A percentile compares a stretch with the other conserved stretches of the same genome.
Evolutionary conservation across 139 green algal species (phyloP).

Genomic region (Ettlia oleoabundans): DNA sequence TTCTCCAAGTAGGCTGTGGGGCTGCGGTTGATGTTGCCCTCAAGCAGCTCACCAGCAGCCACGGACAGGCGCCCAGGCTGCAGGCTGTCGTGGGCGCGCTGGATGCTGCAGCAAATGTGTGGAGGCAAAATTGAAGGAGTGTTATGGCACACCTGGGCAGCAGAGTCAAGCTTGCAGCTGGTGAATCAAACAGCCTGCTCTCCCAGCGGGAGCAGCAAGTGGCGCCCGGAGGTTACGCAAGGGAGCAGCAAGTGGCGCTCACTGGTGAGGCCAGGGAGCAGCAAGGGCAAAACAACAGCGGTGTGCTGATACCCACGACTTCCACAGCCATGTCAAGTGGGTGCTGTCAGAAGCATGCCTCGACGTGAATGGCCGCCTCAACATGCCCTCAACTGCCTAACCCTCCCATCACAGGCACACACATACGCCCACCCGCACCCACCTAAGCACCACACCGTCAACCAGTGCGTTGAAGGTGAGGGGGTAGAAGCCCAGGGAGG

Average conservation of each 20-base stretch:
- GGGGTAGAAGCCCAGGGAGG: constrained; percentile 80
- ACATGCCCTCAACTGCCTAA: neutral
- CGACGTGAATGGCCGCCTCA: neutral
- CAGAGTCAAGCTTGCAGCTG: too few relatives aligned
- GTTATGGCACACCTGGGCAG: neutral
- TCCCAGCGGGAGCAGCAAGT: too few relatives aligned
- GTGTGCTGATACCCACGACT: too few relatives aligned
- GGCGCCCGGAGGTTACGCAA: too few relatives aligned
- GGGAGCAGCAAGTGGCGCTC: too few relatives aligned
- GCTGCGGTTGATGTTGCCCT: constrained; percentile 84
- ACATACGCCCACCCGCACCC: neutral
- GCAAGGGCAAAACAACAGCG: too few relatives aligned
- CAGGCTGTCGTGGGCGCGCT: constrained; percentile 68
- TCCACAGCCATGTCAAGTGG: too few relatives aligned
- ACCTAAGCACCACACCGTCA: constrained; percentile 65
- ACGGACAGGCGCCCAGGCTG: constrained; percentile 52
- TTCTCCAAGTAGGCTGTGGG: constrained; percentile 84
- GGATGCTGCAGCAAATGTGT: constrained; percentile 51
- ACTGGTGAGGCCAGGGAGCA: too few relatives aligned
- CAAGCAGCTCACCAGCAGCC: constrained; percentile 57
- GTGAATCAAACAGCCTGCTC: too few relatives aligned
- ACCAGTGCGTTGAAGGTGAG: constrained; percentile 83
- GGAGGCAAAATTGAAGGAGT: neutral
- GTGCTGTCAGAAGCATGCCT: too few relatives aligned
- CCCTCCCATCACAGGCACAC: too few relatives aligned